Base-by-base conservation (phyloP, 768 basidiomycete genomes). In the Coprinellus micaceus region DNA sequence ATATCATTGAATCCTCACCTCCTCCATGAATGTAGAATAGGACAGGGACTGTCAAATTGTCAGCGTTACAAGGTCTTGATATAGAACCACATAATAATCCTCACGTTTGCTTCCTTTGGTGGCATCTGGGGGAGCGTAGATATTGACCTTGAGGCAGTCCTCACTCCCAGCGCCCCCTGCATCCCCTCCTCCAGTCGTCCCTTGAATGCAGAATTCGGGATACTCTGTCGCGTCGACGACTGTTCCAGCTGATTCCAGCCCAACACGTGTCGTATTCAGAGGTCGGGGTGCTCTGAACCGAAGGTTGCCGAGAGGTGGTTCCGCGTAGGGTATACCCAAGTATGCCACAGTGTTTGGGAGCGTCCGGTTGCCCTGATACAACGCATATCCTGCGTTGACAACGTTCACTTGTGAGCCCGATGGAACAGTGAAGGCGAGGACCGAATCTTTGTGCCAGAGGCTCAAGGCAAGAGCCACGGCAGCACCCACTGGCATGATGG, bases 141-240 rank as follows among this genome's bases (percentile, higher is more conserved):
- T 74, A 63, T 87, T 84, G n/a, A 86, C 70, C 47, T 86, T 85
- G 30, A 87, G 66, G 59, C 84, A 87, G 59, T 86, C 84, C 67
- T 87, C 85, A 41, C 78, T 80, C 11, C 86, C 85, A 12, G 82
- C 82, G 26, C 85, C 84, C 47, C 85, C 84, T 22, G 79, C 75
- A 61, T 83, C 83, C 9, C 79, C 80, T 19, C 45, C 64, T 55
- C 79, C 77, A 0, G 72, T 82, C 13, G 74, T 76, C 5, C 82
- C 83, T 66, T 86, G 85, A 36, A 86, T 66, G 59, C 84, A 86
- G 59, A 82, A 82, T 1, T 80, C 69, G 0, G 84, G 82, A 60
- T 86, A 80, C 36, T 70, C 55, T 1, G 76, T 78, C 2, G 82
- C 81, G 63, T 84, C 73, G n/a, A 86, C 61, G 17, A 81, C 68